These are phyloP conservation scores for Haematococcus sp. DNA, from an alignment of 139 green algal genomes.

Conservation along the genomic window DNA sequence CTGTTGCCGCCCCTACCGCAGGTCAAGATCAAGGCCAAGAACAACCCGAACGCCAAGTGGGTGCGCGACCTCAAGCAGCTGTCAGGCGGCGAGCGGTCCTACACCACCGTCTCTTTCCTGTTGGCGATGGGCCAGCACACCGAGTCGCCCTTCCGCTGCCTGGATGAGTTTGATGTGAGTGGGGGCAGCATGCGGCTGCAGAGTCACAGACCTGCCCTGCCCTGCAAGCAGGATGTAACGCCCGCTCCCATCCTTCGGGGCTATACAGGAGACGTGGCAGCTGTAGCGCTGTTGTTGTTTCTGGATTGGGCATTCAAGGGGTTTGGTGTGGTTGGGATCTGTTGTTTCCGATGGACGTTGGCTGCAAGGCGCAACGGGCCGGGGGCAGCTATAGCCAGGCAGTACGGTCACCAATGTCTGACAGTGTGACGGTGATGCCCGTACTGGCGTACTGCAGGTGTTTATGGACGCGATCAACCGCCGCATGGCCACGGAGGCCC, in stretches of 20 bases:
- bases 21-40: constrained; percentile 26
- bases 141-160: constrained; percentile 76
- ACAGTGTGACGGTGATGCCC: too few relatives aligned
- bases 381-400: too few relatives aligned
- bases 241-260: too few relatives aligned
- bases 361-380: too few relatives aligned
- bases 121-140: constrained; percentile 77
- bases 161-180: constrained; percentile 88
- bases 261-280: too few relatives aligned
- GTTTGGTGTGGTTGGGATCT: too few relatives aligned
- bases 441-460: constrained; percentile 18
- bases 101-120: constrained; percentile 85
- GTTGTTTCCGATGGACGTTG: too few relatives aligned
- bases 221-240: too few relatives aligned
- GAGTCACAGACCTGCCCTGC: too few relatives aligned
- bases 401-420: too few relatives aligned
- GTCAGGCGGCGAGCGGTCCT: constrained; percentile 88
- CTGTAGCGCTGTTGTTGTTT: too few relatives aligned
- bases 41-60: constrained; percentile 15
- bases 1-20: constrained; percentile 10
- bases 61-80: constrained; percentile 63
- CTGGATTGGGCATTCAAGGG: too few relatives aligned
- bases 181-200: constrained; percentile 12
- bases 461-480: constrained; percentile 81
- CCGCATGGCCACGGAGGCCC: constrained; percentile 61